Evolutionary conservation across 768 basidiomycete genomes (phyloP), one percentile per base, ranked within the genome.

Genomic region (Suillus weaverae): DNA sequence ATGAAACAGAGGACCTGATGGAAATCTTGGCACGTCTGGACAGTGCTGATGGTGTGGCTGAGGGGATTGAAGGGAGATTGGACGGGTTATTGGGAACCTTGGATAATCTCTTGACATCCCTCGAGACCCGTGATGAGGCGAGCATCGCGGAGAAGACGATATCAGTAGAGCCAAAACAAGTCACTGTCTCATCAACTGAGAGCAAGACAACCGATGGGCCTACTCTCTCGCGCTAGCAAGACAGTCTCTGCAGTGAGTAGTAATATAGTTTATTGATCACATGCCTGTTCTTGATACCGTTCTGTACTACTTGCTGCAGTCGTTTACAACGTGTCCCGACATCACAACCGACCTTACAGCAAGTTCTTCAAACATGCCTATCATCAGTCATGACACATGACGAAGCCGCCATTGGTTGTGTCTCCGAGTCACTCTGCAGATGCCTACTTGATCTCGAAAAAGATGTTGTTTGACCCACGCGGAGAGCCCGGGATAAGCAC

Each of bases 71-170:
- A 70, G 72, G 72, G 63, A 84, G 83, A 67, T 76, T 93, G 48
- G 89, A 93, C 70, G 80, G 72, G 22, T 77, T 93, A 39, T 75
- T 93, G 61, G 81, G 72, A 51, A 84, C 84, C 60, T 75, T 92
- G 64, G 88, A 91, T 71, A 68, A 67, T 13, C 74, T 92, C 9
- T 71, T 92, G 18, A 74, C 75, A 6, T 73, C 73, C 13, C 75
- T 91, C 26, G 83, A 84, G 62, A 53, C 60, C 33, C 60, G 64
- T 26, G 64, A 64, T 39, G 35, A 30, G 53, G 38, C 60, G 13
- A 36, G 43, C 22, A 8, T 61, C 30, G 64, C 50, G 38, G 66
- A 64, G 35, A 30, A 4, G 38, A 30, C 39, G 10, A 39, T 41
- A 6, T 13, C 26, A 30, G 10, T 30, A 59, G 39, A 59, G 39